phyloP scores from a whole-genome alignment of 2,329 filamentous ascomycete genomes.

The Aspergillus sp. region DNA sequence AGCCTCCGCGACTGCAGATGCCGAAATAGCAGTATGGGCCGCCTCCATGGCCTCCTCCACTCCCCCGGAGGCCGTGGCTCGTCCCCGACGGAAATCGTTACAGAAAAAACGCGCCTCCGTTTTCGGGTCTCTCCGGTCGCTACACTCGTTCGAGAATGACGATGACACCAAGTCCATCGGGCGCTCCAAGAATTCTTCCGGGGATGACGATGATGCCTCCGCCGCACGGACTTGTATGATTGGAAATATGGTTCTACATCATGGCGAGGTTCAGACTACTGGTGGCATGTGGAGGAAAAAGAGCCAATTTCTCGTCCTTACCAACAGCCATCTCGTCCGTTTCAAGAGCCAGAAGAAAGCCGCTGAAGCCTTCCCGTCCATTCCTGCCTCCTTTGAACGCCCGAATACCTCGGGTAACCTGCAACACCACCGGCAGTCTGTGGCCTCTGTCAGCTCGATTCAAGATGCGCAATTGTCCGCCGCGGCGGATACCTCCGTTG shows the following conservation, averaged over 20 bases:
- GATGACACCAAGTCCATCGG: slow-evolving; percentile 47
- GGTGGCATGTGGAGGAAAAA: slow-evolving; percentile 66
- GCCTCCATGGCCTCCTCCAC: slow-evolving; percentile 15
- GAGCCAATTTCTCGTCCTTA: slow-evolving; percentile 65
- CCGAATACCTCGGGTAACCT: slow-evolving; percentile 35
- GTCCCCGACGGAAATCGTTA: slow-evolving; percentile 36
- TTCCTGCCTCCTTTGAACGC: slow-evolving; percentile 36
- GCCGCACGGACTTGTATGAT: slow-evolving; percentile 28
- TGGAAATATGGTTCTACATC: slow-evolving; percentile 50
- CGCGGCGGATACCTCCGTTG: slow-evolving; percentile 48
- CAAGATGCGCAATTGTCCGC: slow-evolving; percentile 55
- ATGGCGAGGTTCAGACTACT: slow-evolving; percentile 64
- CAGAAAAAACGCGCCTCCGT: slow-evolving; percentile 48
- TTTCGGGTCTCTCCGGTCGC: slow-evolving; percentile 52
- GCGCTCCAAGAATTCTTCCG: slow-evolving; percentile 46
- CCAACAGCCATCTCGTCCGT: slow-evolving; percentile 59
- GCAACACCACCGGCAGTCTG: slow-evolving; percentile 44
- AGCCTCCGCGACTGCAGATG: slow-evolving; percentile 19
- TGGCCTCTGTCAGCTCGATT: slow-evolving; percentile 54
- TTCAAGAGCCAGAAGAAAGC: slow-evolving; percentile 64
- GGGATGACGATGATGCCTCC: slow-evolving; percentile 41
- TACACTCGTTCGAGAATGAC: slow-evolving; percentile 48
- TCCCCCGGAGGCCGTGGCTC: slow-evolving; percentile 21
- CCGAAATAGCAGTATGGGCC: slow-evolving; percentile 18
- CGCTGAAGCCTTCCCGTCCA: slow-evolving; percentile 54